These are phyloP conservation scores for Capronia americana DNA, from an alignment of 2,329 filamentous ascomycete genomes.

Conservation along the genomic window DNA sequence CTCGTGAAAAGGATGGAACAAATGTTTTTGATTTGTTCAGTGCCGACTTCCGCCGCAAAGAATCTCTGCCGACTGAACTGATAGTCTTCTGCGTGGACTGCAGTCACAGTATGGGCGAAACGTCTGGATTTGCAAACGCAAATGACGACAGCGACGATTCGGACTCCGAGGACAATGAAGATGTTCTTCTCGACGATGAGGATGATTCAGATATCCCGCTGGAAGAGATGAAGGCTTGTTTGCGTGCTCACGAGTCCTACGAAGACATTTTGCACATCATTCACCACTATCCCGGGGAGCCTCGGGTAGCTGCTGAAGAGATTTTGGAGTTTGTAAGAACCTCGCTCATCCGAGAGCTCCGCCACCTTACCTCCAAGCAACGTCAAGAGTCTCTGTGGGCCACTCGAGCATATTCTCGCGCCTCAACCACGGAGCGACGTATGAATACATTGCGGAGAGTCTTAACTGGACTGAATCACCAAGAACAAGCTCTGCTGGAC, in stretches of 20 bases:
- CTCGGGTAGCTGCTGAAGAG: neutral
- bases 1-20: slow-evolving; percentile 44
- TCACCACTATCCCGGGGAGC: neutral
- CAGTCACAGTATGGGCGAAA: slow-evolving; percentile 43
- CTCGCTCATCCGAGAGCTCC: neutral
- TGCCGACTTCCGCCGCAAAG: slow-evolving; percentile 39
- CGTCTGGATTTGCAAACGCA: slow-evolving; percentile 43
- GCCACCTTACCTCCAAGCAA: slow-evolving; percentile 6
- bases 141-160: slow-evolving; percentile 33
- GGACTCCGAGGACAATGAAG: neutral
- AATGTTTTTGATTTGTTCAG: slow-evolving; percentile 46
- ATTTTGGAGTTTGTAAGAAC: slow-evolving; percentile 6
- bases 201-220: slow-evolving; percentile 11
- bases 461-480: slow-evolving; percentile 27
- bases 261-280: slow-evolving; percentile 25
- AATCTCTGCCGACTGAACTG: slow-evolving; percentile 45
- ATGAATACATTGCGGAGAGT: slow-evolving; percentile 21
- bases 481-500: slow-evolving; percentile 40
- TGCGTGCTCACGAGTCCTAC: slow-evolving; percentile 20
- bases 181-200: slow-evolving; percentile 16
- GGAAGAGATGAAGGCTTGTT: slow-evolving; percentile 21
- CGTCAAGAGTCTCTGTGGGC: slow-evolving; percentile 2
- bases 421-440: neutral
- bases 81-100: slow-evolving; percentile 47
- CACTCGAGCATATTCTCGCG: slow-evolving; percentile 9